phyloP scores from a whole-genome alignment of 441 rosid species.

The Euphorbia celastroides region DNA sequence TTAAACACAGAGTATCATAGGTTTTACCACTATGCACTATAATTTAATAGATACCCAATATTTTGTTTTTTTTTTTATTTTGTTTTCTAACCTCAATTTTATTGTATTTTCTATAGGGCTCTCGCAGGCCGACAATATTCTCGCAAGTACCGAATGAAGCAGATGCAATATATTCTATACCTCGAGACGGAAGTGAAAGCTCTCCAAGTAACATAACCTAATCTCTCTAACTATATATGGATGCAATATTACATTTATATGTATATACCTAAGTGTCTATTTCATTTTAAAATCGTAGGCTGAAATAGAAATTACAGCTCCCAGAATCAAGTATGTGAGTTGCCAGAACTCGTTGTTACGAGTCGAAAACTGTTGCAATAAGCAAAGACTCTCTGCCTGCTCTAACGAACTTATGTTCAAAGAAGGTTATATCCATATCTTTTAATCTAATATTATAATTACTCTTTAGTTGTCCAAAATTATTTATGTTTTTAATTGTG shows the following conservation, averaged over 20 bases:
- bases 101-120: too few relatives aligned
- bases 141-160: constrained; percentile 27
- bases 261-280: background rate
- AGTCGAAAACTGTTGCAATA: constrained; percentile 24
- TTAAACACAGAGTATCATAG: too few relatives aligned
- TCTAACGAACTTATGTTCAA: constrained; percentile 19
- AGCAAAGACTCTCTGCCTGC: constrained; percentile 11
- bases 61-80: background rate
- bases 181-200: constrained; percentile 24
- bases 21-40: too few relatives aligned
- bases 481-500: background rate
- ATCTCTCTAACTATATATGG: background rate
- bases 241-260: background rate
- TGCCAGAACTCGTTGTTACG: constrained; percentile 24
- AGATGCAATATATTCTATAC: constrained; percentile 20
- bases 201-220: constrained; percentile 21
- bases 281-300: constrained; percentile 13
- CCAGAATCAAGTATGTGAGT: constrained; percentile 17
- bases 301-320: constrained; percentile 9
- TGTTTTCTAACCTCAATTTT: too few relatives aligned
- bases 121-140: constrained; percentile 29
- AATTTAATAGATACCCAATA: too few relatives aligned
- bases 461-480: too few relatives aligned
- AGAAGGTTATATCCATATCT: constrained; percentile 12
- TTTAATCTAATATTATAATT: background rate